These are phyloP conservation scores for Penicillium concentricum DNA, from an alignment of 2,329 filamentous ascomycete species.

Conservation along the genomic window DNA sequence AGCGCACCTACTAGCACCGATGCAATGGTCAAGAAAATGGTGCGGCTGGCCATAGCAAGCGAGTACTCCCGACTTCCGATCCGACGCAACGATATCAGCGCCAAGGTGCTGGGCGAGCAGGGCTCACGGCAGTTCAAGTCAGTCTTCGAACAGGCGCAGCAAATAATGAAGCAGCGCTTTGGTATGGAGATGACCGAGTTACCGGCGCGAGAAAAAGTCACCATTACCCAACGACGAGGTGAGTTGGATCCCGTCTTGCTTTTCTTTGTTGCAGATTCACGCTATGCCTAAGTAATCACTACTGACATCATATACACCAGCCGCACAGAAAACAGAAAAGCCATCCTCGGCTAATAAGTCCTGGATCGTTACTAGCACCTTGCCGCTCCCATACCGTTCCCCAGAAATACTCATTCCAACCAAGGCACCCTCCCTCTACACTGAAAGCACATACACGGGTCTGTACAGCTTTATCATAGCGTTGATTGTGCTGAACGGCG, in stretches of 20 bases:
- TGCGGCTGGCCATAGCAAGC: slow-evolving; percentile 60
- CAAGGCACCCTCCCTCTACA: slow-evolving; percentile 60
- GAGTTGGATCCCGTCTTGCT: slow-evolving; percentile 23
- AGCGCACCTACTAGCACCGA: slow-evolving; percentile 32
- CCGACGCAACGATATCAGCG: slow-evolving; percentile 57
- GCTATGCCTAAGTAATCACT: neutral
- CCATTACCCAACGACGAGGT: slow-evolving; percentile 76
- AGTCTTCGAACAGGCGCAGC: slow-evolving; percentile 76
- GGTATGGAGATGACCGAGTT: slow-evolving; percentile 93
- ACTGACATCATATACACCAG: slow-evolving; percentile 27
- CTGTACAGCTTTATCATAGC: slow-evolving; percentile 79
- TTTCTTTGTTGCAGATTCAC: neutral
- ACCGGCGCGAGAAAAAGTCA: slow-evolving; percentile 75
- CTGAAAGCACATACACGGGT: slow-evolving; percentile 77
- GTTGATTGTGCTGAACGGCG: slow-evolving; percentile 68
- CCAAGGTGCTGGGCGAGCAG: slow-evolving; percentile 68
- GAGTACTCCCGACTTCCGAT: slow-evolving; percentile 61
- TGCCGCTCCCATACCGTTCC: slow-evolving; percentile 67
- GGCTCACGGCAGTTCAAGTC: slow-evolving; percentile 68
- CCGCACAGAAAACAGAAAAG: slow-evolving; percentile 49
- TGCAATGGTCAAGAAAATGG: slow-evolving; percentile 59
- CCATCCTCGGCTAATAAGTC: slow-evolving; percentile 57
- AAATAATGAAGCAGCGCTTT: slow-evolving; percentile 67
- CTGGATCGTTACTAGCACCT: slow-evolving; percentile 73
- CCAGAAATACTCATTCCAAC: slow-evolving; percentile 68